Base-by-base conservation (phyloP, 1,284 basidiomycete species). In the Malassezia japonica region DNA sequence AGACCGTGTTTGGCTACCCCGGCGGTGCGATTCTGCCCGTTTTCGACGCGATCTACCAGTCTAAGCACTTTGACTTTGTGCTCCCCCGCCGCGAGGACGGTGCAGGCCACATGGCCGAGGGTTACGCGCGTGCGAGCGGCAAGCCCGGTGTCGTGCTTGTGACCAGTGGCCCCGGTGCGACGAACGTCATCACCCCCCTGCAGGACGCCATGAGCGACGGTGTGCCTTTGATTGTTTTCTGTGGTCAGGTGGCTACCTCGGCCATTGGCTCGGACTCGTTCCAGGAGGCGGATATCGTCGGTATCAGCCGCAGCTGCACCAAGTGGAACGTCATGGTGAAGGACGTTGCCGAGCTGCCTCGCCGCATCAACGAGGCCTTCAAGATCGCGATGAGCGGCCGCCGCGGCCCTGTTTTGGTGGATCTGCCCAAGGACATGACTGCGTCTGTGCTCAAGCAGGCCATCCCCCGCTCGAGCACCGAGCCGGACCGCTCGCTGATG, bases 321-420 rank as follows among this genome's bases (percentile, higher is more conserved):
- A 98, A 98, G 76, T 98, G 92, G 94, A 98, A 98, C 74, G 91
- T 98, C 60, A 94, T 96, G 90, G 87, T 98, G 56, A 96, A 96
- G 77, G 90, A 94, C 73, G 88, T 98, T 58, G 77, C 86, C 23
- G 92, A 96, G 75, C 79, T 96, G 4, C 94, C 92, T 7, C 79
- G 92, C 43, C 80, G 92, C 59, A 94, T 98, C 75, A 98, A 96
- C 74, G 92, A 98, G 76, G 94, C 92, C 0, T 98, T 98, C 82
- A 94, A 96, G 76, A 96, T 98, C 61, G 92, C 94, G 28, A 94
- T 87, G 2, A 88, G 88, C 8, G 94, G 92, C 1, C 83, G 94
- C 34, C 92, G 91, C 1, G 92, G 92, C 2, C 92, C 94, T 50
- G 92, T 96, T 33, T 83, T 98, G 55, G 91, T 98, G 56, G 92